Percentiles rank a stretch among this genome's conserved stretches.
Conservation (phyloP, 1,284 basidiomycete species). For the Lentinula novae-zelandiae region DNA sequence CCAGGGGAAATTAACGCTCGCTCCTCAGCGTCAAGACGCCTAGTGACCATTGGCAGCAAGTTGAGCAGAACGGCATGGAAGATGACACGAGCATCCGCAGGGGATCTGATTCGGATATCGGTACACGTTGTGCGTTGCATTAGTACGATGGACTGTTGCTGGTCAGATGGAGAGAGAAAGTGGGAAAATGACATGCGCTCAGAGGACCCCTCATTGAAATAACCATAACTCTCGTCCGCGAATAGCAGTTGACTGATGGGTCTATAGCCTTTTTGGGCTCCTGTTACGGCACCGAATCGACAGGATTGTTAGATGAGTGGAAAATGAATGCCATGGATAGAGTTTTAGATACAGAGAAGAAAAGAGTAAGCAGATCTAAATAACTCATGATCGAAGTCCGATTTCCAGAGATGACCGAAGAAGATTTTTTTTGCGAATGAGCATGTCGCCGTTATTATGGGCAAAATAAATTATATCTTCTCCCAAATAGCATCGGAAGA, state of each 20-base stretch:
- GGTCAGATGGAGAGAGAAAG: background rate
- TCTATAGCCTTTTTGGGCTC: constrained; percentile 10
- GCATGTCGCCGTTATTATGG: too few species aligned
- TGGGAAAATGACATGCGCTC: constrained; percentile 7
- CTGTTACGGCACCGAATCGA: constrained; percentile 32
- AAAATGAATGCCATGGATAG: constrained; percentile 35
- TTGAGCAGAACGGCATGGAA: constrained; percentile 70
- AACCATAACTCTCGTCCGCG: background rate
- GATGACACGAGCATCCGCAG: constrained; percentile 70
- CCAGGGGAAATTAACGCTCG: constrained; percentile 59
- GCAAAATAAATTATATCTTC: too few species aligned
- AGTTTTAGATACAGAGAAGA: constrained; percentile 38
- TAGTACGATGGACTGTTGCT: constrained; percentile 4
- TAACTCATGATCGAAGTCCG: background rate
- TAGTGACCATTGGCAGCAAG: constrained; percentile 69
- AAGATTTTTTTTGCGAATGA: background rate
- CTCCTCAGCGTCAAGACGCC: constrained; percentile 73
- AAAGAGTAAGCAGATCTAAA: constrained; percentile 10
- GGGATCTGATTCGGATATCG: constrained; percentile 48
- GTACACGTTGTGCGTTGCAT: constrained; percentile 47
- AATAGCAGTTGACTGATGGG: constrained; percentile 33
- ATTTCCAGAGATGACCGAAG: background rate
- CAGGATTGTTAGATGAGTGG: constrained; percentile 20
- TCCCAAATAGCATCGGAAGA: too few species aligned
- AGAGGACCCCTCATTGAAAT: constrained; percentile 7